These are phyloP conservation scores for Rutstroemia sp. DNA, from an alignment of 2,329 filamentous ascomycete species.

Conservation along the genomic window DNA sequence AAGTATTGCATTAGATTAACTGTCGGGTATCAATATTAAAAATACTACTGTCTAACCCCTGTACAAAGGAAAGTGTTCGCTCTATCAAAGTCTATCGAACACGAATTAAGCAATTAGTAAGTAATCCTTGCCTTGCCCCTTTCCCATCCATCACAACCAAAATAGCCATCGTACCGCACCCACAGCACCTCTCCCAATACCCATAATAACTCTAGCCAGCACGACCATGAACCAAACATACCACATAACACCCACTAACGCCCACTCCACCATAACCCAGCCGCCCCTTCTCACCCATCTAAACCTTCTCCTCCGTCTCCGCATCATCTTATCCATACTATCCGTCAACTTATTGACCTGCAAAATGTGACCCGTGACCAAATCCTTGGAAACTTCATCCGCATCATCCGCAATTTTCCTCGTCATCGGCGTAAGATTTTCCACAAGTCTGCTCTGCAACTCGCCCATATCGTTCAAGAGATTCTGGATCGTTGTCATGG, in stretches of 20 bases:
- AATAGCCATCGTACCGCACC: constrained; percentile 70
- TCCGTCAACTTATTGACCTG: constrained; percentile 76
- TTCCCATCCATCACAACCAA: constrained; percentile 31
- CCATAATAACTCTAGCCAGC: constrained; percentile 58
- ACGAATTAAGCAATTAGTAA: no score
- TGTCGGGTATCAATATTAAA: constrained; percentile 9
- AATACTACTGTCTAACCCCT: not conserved
- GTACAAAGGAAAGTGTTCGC: not conserved
- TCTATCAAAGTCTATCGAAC: not conserved
- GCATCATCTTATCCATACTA: constrained; percentile 67
- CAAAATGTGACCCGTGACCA: constrained; percentile 69
- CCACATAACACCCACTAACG: constrained; percentile 85
- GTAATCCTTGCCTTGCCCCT: no score
- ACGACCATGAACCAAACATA: constrained; percentile 88
- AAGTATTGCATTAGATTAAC: constrained; percentile 3
- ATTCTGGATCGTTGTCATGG: constrained; percentile 45
- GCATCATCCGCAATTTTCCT: constrained; percentile 68
- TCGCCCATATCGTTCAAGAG: constrained; percentile 39
- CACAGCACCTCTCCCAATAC: constrained; percentile 52
- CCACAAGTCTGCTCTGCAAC: constrained; percentile 33
- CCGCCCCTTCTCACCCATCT: constrained; percentile 68
- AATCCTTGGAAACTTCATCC: constrained; percentile 67
- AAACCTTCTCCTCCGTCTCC: constrained; percentile 59
- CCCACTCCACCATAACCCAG: constrained; percentile 82
- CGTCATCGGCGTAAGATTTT: constrained; percentile 48